Evolutionary conservation across 2,329 filamentous ascomycete genomes (phyloP).

Genomic region (Sarocladium strictum): DNA sequence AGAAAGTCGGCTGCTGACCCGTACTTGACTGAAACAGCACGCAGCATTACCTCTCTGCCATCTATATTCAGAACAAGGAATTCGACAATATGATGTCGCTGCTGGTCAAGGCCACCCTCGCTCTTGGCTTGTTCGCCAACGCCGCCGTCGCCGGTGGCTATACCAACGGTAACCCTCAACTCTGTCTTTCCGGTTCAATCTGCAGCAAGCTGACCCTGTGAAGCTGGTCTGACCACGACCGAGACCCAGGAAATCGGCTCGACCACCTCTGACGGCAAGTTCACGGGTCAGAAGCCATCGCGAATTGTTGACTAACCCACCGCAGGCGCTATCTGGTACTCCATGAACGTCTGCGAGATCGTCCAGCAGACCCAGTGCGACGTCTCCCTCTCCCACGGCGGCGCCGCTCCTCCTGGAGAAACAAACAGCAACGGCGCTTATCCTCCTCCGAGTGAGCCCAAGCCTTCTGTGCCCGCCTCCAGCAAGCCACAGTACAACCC

Average conservation of each 20-base stretch:
- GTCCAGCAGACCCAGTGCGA: constrained; percentile 28
- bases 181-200: not conserved
- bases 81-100: not conserved
- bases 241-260: constrained; percentile 26
- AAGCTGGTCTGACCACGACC: constrained; percentile 12
- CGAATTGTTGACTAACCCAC: not conserved
- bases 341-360: constrained; percentile 30
- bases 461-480: not conserved
- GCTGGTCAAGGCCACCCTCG: not conserved
- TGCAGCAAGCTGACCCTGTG: not conserved
- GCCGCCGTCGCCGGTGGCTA: not conserved
- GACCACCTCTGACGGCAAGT: constrained; percentile 25
- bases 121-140: not conserved
- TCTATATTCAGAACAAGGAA: not conserved
- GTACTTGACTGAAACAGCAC: not conserved
- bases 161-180: not conserved
- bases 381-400: constrained; percentile 18
- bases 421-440: not conserved
- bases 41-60: not conserved
- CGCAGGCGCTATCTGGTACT: constrained; percentile 26
- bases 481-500: not conserved
- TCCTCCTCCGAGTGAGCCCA: not conserved
- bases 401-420: not conserved
- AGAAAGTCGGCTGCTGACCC: not conserved
- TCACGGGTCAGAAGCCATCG: not conserved